Conservation (phyloP, 805 yeast genomes). For the Myxozyma mucilagina region DNA sequence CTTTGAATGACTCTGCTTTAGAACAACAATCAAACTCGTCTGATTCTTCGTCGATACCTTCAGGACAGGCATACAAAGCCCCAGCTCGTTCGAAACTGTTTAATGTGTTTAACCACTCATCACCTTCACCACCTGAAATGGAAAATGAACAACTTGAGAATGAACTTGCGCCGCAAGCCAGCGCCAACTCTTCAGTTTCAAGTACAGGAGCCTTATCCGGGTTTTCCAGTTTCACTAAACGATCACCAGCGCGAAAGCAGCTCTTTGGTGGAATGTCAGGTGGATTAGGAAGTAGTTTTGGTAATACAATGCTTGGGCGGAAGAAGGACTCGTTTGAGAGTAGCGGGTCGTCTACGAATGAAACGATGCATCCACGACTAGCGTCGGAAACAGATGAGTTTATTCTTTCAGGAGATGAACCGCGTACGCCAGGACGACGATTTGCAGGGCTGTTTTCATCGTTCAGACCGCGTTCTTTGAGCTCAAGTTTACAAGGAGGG, state of each 20-base stretch:
- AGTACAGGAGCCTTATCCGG: constrained; percentile 9
- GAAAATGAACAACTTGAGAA: not conserved
- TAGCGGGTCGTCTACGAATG: not conserved
- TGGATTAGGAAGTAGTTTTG: constrained; percentile 16
- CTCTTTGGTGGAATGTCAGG: constrained; percentile 21
- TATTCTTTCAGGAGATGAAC: constrained; percentile 7
- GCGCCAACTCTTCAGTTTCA: constrained; percentile 7
- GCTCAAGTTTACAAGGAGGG: not conserved
- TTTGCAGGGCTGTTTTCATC: constrained; percentile 23
- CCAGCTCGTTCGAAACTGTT: constrained; percentile 11
- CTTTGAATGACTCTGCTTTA: not conserved
- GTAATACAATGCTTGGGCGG: constrained; percentile 17
- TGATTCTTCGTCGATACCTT: not conserved
- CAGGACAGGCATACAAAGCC: not conserved
- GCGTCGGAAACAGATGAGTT: constrained; percentile 20
- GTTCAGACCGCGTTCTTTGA: constrained; percentile 10
- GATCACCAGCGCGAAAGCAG: constrained; percentile 15
- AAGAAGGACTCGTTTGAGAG: constrained; percentile 24
- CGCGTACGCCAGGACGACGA: constrained; percentile 24
- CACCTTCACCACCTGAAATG: not conserved
- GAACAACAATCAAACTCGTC: not conserved
- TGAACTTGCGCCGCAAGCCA: not conserved
- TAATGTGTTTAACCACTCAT: constrained; percentile 8
- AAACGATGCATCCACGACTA: not conserved
- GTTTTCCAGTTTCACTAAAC: constrained; percentile 11